These are phyloP conservation scores for Tylopilus subfusipes DNA, from an alignment of 768 basidiomycete genomes.

Conservation along the genomic window DNA sequence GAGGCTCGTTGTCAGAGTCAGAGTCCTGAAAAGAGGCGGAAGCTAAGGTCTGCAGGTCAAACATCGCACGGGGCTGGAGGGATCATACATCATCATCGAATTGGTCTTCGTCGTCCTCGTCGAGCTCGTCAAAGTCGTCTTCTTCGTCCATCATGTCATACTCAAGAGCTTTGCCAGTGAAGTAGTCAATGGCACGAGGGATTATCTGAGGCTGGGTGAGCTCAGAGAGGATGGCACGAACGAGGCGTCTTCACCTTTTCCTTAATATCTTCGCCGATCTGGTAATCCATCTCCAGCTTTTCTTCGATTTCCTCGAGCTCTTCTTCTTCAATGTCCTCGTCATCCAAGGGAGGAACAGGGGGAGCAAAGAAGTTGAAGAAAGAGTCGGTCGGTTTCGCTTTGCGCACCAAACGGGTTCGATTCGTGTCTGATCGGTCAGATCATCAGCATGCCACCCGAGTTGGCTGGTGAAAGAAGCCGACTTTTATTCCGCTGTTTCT, in stretches of 20 bases:
- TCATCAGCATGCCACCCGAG: not conserved
- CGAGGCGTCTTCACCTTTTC: slow-evolving; percentile 64
- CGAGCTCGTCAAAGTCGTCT: slow-evolving; percentile 58
- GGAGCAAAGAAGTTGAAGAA: slow-evolving; percentile 99
- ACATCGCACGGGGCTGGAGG: slow-evolving; percentile 8
- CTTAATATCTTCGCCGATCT: slow-evolving; percentile 97
- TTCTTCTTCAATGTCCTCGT: slow-evolving; percentile 73
- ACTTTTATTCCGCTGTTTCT: slow-evolving; percentile 99
- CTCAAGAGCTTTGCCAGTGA: slow-evolving; percentile 93
- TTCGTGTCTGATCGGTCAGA: slow-evolving; percentile 59
- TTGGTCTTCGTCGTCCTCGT: slow-evolving; percentile 46
- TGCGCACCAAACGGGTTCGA: slow-evolving; percentile 77
- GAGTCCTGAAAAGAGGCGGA: slow-evolving; percentile 47
- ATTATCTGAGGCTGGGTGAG: slow-evolving; percentile 60
- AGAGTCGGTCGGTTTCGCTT: slow-evolving; percentile 86
- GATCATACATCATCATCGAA: slow-evolving; percentile 58
- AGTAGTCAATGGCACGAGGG: slow-evolving; percentile 94
- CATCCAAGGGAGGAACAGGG: slow-evolving; percentile 67
- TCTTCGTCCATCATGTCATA: slow-evolving; percentile 62
- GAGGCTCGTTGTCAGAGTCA: slow-evolving; percentile 63
- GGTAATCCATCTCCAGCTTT: slow-evolving; percentile 94
- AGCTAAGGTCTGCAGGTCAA: slow-evolving; percentile 19
- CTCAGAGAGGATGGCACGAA: not conserved
- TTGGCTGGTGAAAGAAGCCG: not conserved
- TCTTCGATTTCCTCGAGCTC: slow-evolving; percentile 89